These are phyloP conservation scores for Mallotus japonicus DNA, from an alignment of 441 rosid genomes.

Conservation along the genomic window DNA sequence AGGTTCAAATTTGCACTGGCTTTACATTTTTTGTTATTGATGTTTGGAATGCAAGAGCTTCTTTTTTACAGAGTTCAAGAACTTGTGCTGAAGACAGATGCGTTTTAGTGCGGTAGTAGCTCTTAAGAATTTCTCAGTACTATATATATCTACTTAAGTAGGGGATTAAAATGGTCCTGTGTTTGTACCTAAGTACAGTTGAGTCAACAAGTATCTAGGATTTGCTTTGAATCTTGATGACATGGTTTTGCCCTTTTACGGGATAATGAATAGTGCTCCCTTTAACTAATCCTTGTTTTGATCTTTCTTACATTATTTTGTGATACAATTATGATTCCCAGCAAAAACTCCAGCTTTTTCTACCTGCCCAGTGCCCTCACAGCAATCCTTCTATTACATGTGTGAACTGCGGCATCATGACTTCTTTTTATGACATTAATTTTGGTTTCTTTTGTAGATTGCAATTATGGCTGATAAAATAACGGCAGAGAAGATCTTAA, in stretches of 20 bases:
- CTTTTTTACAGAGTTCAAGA: neutral
- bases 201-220: neutral
- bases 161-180: neutral
- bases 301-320: neutral
- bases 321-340: neutral
- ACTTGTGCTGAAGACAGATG: neutral
- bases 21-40: neutral
- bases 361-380: neutral
- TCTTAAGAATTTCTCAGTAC: too few relatives aligned
- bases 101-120: neutral
- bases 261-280: neutral
- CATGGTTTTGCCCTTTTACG: neutral
- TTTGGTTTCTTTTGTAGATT: slow-evolving; percentile 25
- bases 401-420: neutral
- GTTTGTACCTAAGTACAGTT: neutral
- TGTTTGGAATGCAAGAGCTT: too few relatives aligned
- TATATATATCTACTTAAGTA: neutral
- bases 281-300: neutral
- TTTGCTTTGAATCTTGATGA: neutral
- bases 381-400: neutral
- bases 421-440: neutral
- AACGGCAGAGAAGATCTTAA: slow-evolving; percentile 50
- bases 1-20: too few relatives aligned
- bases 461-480: slow-evolving; percentile 72
- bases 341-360: neutral